Percentiles rank a stretch among this genome's conserved stretches.
Conservation (phyloP, 2,329 filamentous ascomycete genomes). For the Ophiocordyceps robertsii region DNA sequence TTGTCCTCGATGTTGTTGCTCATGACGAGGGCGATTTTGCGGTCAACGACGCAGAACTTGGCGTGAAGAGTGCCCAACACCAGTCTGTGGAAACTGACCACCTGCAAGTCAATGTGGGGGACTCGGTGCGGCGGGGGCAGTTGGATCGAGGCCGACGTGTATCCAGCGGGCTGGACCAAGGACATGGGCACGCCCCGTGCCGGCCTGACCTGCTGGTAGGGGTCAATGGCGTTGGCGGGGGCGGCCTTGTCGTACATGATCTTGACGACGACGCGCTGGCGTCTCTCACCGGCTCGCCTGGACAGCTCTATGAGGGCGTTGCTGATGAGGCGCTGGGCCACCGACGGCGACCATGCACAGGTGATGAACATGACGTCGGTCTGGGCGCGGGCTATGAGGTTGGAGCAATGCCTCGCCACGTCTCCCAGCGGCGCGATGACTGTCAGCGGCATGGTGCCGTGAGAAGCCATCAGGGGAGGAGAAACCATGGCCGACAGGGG, state of each 20-base stretch:
- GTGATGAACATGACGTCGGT: constrained; percentile 63
- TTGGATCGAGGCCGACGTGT: constrained; percentile 41
- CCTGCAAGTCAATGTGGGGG: constrained; percentile 57
- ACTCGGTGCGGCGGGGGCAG: constrained; percentile 52
- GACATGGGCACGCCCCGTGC: constrained; percentile 12
- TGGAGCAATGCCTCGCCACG: constrained; percentile 61
- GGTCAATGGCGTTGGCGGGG: constrained; percentile 48
- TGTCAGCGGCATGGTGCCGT: constrained; percentile 53
- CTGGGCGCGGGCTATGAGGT: constrained; percentile 60
- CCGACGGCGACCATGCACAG: constrained; percentile 61
- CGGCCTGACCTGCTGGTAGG: constrained; percentile 43
- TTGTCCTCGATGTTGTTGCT: constrained; percentile 74
- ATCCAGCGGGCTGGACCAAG: constrained; percentile 26
- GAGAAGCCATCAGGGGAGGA: constrained; percentile 35
- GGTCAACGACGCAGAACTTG: constrained; percentile 68
- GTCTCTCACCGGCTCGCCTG: constrained; percentile 43
- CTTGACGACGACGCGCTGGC: constrained; percentile 50
- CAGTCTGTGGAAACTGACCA: constrained; percentile 59
- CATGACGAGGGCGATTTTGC: constrained; percentile 55
- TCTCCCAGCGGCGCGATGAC: constrained; percentile 46
- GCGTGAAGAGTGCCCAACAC: constrained; percentile 63
- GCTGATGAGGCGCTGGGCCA: constrained; percentile 53
- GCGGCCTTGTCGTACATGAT: constrained; percentile 64
- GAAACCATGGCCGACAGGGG: constrained; percentile 36
- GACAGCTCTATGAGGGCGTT: constrained; percentile 59